Percentiles rank a stretch among this genome's conserved stretches.
Conservation (phyloP, 331 rosid species). For the Quercus tomentella region DNA sequence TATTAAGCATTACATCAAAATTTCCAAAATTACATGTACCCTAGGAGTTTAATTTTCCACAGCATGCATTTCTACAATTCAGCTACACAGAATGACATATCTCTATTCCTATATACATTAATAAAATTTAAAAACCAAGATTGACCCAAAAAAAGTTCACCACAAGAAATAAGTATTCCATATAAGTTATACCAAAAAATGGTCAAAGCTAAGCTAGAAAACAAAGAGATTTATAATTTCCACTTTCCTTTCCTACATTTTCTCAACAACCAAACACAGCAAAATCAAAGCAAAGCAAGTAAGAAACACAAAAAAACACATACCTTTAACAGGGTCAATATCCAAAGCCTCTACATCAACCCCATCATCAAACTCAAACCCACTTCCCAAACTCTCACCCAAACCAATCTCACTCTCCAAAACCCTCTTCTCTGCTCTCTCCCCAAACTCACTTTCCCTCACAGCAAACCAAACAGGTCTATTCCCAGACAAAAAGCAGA, state of each 20-base stretch:
- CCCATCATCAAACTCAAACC: constrained; percentile 32
- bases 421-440: not conserved
- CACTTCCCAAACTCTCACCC: constrained; percentile 18
- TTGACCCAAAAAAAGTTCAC: not conserved
- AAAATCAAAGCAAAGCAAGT: not conserved
- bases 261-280: not conserved
- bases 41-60: not conserved
- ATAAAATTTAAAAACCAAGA: not conserved
- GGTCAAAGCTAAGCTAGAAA: not conserved
- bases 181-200: not conserved
- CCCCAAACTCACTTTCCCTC: constrained; percentile 23
- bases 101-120: not conserved
- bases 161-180: not conserved
- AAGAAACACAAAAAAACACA: not conserved
- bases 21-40: not conserved
- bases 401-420: constrained; percentile 11
- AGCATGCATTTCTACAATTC: not conserved
- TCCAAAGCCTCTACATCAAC: constrained; percentile 46
- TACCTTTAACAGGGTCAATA: constrained; percentile 82
- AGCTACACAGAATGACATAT: not conserved
- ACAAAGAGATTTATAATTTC: not conserved
- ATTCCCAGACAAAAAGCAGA: constrained; percentile 51
- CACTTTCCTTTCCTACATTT: not conserved
- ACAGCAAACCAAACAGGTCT: constrained; percentile 53
- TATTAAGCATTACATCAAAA: not conserved